A percentile compares a stretch with the other conserved stretches of the same genome.
phyloP scores from a whole-genome alignment of 2,329 filamentous ascomycete species.

The Stemphylium vesicarium region DNA sequence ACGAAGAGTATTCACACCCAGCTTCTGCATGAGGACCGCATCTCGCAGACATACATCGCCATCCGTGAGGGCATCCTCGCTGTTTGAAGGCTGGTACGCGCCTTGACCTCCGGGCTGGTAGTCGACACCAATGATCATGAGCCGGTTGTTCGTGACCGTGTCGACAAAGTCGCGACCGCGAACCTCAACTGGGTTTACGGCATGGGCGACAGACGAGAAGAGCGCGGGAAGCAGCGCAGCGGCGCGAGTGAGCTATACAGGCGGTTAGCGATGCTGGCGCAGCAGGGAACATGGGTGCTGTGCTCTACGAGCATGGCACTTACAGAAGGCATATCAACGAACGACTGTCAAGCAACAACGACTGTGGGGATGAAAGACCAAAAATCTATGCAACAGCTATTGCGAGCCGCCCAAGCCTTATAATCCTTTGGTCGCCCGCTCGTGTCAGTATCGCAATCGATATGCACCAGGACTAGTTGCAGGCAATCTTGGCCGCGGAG shows the following conservation, averaged over 20 bases:
- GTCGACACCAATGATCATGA: constrained; percentile 67
- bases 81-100: constrained; percentile 59
- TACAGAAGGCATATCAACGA: constrained; percentile 16
- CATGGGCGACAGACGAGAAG: constrained; percentile 54
- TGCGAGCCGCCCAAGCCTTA: constrained; percentile 3
- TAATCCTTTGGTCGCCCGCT: constrained; percentile 2
- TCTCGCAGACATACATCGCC: constrained; percentile 65
- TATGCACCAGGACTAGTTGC: constrained; percentile 18
- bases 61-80: constrained; percentile 63
- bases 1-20: constrained; percentile 69
- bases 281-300: constrained; percentile 6
- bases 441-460: constrained; percentile 7
- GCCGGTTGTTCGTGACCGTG: constrained; percentile 62
- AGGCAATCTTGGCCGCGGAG: constrained; percentile 11
- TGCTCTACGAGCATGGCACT: background rate
- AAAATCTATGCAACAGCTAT: background rate
- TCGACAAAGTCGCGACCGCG: constrained; percentile 68
- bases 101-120: constrained; percentile 67
- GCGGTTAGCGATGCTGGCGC: constrained; percentile 14
- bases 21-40: constrained; percentile 66
- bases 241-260: constrained; percentile 34
- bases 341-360: constrained; percentile 9
- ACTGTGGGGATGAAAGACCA: constrained; percentile 4
- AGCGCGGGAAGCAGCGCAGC: constrained; percentile 36
- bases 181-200: constrained; percentile 64